These are phyloP conservation scores for Podaxis sp. DNA, from an alignment of 768 basidiomycete genomes.

Conservation along the genomic window DNA sequence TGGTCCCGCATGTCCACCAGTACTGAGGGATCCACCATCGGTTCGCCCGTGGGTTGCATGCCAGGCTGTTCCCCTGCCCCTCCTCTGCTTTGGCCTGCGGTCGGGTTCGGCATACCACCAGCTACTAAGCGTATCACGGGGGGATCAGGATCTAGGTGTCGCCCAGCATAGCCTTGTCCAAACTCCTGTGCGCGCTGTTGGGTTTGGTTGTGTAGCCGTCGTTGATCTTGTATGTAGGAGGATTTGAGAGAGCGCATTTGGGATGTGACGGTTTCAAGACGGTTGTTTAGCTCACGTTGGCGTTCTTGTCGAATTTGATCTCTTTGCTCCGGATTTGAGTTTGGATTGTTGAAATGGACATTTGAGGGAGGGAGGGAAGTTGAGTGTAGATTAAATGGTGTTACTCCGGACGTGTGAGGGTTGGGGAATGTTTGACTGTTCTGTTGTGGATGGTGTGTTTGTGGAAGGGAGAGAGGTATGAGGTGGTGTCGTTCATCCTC, in stretches of 20 bases:
- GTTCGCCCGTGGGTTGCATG: not conserved
- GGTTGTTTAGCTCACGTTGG: not conserved
- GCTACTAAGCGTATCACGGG: conserved; percentile 1
- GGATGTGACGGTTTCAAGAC: not conserved
- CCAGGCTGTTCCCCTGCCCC: not conserved
- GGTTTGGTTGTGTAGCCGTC: not conserved
- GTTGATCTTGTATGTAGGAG: not conserved
- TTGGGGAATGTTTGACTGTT: not conserved
- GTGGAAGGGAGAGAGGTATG: not conserved
- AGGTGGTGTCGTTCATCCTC: not conserved
- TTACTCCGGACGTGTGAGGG: not conserved
- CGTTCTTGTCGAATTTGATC: not conserved
- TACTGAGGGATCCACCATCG: not conserved
- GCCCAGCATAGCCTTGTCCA: conserved; percentile 9
- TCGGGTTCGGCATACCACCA: not conserved
- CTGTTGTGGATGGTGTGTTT: not conserved
- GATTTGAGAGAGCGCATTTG: conserved; percentile 3
- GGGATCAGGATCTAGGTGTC: not conserved
- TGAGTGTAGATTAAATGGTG: not conserved
- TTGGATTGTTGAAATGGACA: not conserved
- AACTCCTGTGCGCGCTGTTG: not conserved
- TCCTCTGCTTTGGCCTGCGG: not conserved
- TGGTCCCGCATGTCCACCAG: conserved; percentile 29
- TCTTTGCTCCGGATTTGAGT: not conserved
- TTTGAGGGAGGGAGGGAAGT: not conserved